Base-by-base conservation (phyloP, 257 asterid genomes). In the Dorcoceras hygrometricum region DNA sequence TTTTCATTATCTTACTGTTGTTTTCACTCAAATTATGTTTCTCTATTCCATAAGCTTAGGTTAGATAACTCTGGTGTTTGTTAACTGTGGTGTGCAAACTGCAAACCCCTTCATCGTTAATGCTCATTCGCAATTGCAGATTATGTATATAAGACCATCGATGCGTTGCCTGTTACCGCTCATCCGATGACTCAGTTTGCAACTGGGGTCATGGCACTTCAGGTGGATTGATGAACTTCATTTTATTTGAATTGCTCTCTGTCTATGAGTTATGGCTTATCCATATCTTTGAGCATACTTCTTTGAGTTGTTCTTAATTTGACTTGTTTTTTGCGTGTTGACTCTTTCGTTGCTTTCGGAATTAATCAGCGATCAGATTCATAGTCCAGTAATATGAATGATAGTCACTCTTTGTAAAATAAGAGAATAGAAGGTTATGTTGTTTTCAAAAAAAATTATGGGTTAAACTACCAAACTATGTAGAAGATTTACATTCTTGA, bases 151-250 rank as follows among this genome's bases (percentile, higher is more conserved):
- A 88, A 81, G 71, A 82, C 96, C 56, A 90, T 90, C 68, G 91
- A 88, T 63, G 90, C 90, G 19, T 76, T 90, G 68, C 97, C 97
- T 39, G 68, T 82, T 76, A 81, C 81, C 51, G 89, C 97, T 70
- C 97, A 90, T 82, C 96, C 97, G 14, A 90, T 90, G 97, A 90
- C 97, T 73, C 97, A 90, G 78, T 90, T 90, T 80, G 76, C 95
- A n/a, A 86, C 96, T 58, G 97, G 96, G 57, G 95, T 90, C 77
- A 90, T 90, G 97, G 97, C 97, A 66, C 97, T 90, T 84, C 97
- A 90, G 95, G 95, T 91, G 65, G 59, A 70, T 22, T 67, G 46
- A 65, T 75, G 36, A 69, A 66, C 66, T 56, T 10, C 64, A 19
- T 10, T 64, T 66, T 57, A 20, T 67, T 53, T 59, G 1, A 46